Evolutionary conservation across 805 yeast genomes (phyloP), one percentile per base, ranked within the genome.

Genomic region (Wickerhamiella sorbophila): DNA sequence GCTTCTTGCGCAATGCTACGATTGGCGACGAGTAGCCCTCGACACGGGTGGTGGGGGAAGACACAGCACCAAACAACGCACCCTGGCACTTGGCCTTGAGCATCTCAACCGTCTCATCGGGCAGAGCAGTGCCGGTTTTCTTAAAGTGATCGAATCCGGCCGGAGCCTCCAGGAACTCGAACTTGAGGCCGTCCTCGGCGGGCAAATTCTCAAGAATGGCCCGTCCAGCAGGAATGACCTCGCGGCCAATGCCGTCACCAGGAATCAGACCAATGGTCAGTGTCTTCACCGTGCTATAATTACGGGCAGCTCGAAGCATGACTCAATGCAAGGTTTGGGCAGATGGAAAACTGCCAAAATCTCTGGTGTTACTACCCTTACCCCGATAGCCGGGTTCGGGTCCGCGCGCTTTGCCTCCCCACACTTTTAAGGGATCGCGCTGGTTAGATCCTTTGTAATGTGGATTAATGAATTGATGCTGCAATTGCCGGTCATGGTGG

Each of bases 161-260:
- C 45, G 82, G 77, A 54, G 91, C 74, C 56, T 85, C 77, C 40
- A 83, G 79, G 57, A 91, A 91, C 53, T 86, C 82, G 55, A 91
- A 91, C 43, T 74, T 69, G 51, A 91, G 71, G 33, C 81, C 87
- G 55, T 70, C 80, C 40, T 51, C 52, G 44, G 72, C 67, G n/a
- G 79, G 63, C 44, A 91, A 72, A 47, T 77, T 79, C 64, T 88
- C 88, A 52, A 91, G 70, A 24, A 91, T 74, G 49, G 83, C 82
- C 52, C 75, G 74, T 53, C 98, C 98, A 35, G 97, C 94, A 47
- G 98, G 98, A 46, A 91, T 87, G 37, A 91, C 98, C 65, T 91
- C 98, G 57, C 81, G 76, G 43, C 98, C 98, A 53, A 91, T 91
- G 51, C 98, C 98, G 62, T 91, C 98, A 60, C 98, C 98, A 40